phyloP scores from a whole-genome alignment of 139 green algal genomes.

The Spirogloea muscicola region DNA sequence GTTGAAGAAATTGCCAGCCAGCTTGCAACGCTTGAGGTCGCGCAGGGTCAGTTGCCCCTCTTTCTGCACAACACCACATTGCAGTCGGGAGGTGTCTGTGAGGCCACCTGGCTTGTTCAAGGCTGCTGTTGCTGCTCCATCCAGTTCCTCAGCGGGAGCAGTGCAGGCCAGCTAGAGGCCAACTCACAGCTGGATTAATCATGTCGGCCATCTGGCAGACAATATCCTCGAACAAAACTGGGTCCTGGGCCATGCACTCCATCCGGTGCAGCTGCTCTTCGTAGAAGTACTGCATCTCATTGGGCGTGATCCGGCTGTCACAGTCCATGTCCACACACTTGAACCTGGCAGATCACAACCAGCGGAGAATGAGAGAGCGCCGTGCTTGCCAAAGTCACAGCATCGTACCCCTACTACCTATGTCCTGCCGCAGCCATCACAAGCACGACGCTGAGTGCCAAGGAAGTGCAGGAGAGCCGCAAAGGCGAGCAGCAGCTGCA shows the following conservation, averaged over 20 bases:
- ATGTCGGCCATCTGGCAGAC: conserved; percentile 98
- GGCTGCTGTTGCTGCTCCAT: not conserved
- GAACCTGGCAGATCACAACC: conserved; percentile 28
- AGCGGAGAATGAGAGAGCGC: not conserved
- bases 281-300: conserved; percentile 96
- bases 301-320: conserved; percentile 73
- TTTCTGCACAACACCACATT: conserved; percentile 25
- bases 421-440: too few species aligned
- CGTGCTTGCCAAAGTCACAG: too few species aligned
- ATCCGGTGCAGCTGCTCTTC: conserved; percentile 97
- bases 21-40: conserved; percentile 74
- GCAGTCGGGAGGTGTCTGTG: too few species aligned
- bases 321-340: conserved; percentile 86
- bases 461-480: too few species aligned
- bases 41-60: conserved; percentile 67
- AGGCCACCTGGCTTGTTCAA: not conserved
- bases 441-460: too few species aligned
- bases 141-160: not conserved
- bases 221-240: conserved; percentile 80
- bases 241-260: conserved; percentile 84
- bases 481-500: too few species aligned
- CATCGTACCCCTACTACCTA: too few species aligned
- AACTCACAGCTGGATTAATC: conserved; percentile 63
- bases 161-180: not conserved
- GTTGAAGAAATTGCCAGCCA: conserved; percentile 92